Evolutionary conservation across 805 yeast species (phyloP), one percentile per base, ranked within the genome.

Genomic region (Starmerella davenportii): DNA sequence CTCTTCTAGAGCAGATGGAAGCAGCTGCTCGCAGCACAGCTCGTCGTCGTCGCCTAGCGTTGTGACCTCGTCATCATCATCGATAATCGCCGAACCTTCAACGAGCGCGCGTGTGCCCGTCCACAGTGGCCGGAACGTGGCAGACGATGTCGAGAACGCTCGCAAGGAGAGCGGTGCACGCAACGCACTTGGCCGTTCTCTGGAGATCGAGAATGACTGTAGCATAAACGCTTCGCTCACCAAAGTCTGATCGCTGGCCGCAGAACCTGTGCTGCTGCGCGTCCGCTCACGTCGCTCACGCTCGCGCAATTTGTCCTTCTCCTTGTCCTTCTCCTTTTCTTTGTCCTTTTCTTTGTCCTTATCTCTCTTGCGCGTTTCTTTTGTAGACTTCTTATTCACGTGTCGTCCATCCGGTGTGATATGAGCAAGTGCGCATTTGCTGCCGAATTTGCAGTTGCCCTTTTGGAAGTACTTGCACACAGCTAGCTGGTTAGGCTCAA

Each of bases 381-480:
- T 44, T 17, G 21, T 20, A n/a, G 36, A 15, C 32, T 46, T 43
- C 30, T 40, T 43, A 52, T 79, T 79, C 16, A 79, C 76, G 33
- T 80, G 64, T n/a, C 82, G 69, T 1, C 95, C 94, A 51, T 85
- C 93, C 0, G 94, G 92, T 30, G 79, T 60, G 41, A 79, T 68
- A 59, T 87, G 98, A 5, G 93, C 93, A 51, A 87, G 69, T 1
- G 95, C 96, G 63, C 98, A 87, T 52, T 84, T 85, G 37, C 72
- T 63, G 3, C 98, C 98, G 58, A 87, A 87, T 60, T 84, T 84
- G 60, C 98, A 87, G 54, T 84, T 82, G n/a, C 96, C 96, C 53
- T 80, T 80, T 52, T 79, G 90, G 57, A 81, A 87, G 59, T 85
- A 87, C 64, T 84, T 85, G 66, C 98, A 87, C 5, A 85, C 81